phyloP scores from a whole-genome alignment of 2,329 filamentous ascomycete genomes.

The Cylindrodendrum hubeiense region DNA sequence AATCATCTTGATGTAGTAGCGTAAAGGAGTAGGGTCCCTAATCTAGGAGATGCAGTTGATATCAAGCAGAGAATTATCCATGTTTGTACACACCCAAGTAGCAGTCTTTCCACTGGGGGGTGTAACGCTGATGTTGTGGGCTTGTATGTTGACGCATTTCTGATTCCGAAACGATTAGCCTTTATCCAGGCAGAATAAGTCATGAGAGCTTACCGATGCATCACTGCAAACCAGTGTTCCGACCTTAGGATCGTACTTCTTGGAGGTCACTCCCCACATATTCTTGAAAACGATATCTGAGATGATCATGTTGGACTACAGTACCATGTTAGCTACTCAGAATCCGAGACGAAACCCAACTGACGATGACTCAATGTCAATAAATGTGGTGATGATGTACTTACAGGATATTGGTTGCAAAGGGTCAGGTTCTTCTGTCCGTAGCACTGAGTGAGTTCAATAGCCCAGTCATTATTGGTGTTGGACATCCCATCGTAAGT shows the following conservation, averaged over 20 bases:
- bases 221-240: neutral
- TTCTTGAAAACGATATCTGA: neutral
- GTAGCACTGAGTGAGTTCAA: conserved; percentile 39
- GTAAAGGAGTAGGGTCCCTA: too few species aligned
- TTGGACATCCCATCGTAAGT: conserved; percentile 74
- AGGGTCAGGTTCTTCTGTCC: conserved; percentile 3
- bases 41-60: neutral
- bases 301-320: neutral
- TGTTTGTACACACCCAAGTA: neutral
- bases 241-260: neutral
- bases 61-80: neutral
- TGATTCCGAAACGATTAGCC: neutral
- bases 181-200: neutral
- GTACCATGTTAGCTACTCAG: neutral
- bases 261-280: neutral
- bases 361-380: neutral
- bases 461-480: conserved; percentile 65
- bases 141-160: neutral
- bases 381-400: neutral
- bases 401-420: neutral
- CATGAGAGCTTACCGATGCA: neutral
- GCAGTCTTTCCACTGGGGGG: neutral
- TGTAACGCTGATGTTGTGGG: neutral
- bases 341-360: neutral
- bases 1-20: too few species aligned